Evolutionary conservation across 169 alveolate genomes (phyloP).

Genomic region (Plasmodium sp.): DNA sequence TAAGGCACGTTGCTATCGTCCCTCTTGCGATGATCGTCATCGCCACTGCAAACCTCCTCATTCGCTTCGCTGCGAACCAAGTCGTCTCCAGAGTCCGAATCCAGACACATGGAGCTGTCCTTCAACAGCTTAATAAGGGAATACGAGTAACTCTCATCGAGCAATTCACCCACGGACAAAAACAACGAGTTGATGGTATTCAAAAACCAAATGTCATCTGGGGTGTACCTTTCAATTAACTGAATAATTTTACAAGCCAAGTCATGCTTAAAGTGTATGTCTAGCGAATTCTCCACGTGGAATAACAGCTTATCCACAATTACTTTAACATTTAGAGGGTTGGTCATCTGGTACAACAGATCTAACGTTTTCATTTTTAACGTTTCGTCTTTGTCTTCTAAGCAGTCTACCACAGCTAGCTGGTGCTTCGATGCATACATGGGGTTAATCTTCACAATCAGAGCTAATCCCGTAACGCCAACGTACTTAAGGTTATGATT

Average conservation of each 20-base stretch:
- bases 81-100: constrained; percentile 55
- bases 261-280: constrained; percentile 70
- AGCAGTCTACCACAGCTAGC: constrained; percentile 92
- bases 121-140: constrained; percentile 56
- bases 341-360: constrained; percentile 94
- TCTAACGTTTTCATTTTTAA: constrained; percentile 93
- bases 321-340: constrained; percentile 92
- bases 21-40: neutral
- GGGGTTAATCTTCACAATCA: constrained; percentile 91
- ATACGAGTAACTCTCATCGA: constrained; percentile 67
- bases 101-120: constrained; percentile 43
- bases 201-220: constrained; percentile 70
- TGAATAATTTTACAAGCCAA: constrained; percentile 67
- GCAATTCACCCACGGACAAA: constrained; percentile 69
- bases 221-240: constrained; percentile 68
- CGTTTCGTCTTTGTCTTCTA: constrained; percentile 96
- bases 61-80: constrained; percentile 1
- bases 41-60: neutral
- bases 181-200: constrained; percentile 51
- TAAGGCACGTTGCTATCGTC: neutral
- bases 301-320: constrained; percentile 92
- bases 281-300: constrained; percentile 60
- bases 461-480: constrained; percentile 93
- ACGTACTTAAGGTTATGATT: constrained; percentile 93
- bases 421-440: constrained; percentile 92